Evolutionary conservation across 768 basidiomycete genomes (phyloP), one percentile per base, ranked within the genome.

Genomic region (Zangia roseola): DNA sequence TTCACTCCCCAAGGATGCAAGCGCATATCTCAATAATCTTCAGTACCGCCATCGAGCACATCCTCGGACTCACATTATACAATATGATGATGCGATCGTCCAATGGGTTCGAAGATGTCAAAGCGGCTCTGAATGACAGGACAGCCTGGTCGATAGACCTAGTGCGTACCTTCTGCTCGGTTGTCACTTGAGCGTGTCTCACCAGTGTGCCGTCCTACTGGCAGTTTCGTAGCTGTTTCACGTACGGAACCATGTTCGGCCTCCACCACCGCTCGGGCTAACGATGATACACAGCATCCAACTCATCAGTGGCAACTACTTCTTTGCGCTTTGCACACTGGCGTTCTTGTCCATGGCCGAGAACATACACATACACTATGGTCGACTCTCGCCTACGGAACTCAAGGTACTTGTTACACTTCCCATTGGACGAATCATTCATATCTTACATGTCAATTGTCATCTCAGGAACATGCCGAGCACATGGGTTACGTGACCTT

Each of bases 141-240:
- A 51, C 24, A 5, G 37, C 47, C n/a, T 56, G 62, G 56, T 56
- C 59, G 2, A 59, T 64, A 0, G 61, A 63, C 3, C 34, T 62
- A 1, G 61, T 63, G 17, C 47, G 56, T 14, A 24, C 8, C 34
- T 24, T 19, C 6, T 24, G 24, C 14, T n/a, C 20, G 12, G 17
- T 17, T 17, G 35, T 5, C 10, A 31, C 14, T 31, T 9, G 1
- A 31, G 3, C 31, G 5, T 5, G 19, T 24, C 50, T 50, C 14
- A 53, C 45, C 37, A 16, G 25, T 34, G 23, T 24, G 3, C 12
- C 16, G 24, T 33, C n/a, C 14, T 4, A n/a, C 19, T 19, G 19
- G 9, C 16, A 47, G 46, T 40, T 47, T 17, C 46, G 39, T 10
- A 40, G 39, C 9, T 47, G 39, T 20, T 46, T 60, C 47, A 36